Conservation (phyloP, 331 rosid species). For the Pyracantha coccinea region DNA sequence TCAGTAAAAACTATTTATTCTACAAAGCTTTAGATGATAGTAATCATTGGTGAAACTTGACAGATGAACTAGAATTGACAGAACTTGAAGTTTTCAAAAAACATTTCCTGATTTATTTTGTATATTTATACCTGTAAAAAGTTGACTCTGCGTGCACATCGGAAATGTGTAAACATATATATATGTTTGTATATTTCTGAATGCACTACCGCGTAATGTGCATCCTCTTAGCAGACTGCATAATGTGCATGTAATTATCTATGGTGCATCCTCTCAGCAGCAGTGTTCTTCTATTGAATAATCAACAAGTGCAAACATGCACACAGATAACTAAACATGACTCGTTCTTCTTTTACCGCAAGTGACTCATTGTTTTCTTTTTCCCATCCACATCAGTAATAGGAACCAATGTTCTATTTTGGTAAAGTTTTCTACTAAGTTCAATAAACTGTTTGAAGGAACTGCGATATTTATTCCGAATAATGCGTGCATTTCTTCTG, state of each 20-base stretch:
- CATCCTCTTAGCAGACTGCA: too few species aligned
- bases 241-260: neutral
- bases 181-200: neutral
- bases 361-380: neutral
- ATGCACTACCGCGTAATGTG: neutral
- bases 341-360: neutral
- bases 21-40: neutral
- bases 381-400: neutral
- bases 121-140: neutral
- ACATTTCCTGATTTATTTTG: neutral
- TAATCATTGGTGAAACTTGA: neutral
- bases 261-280: neutral
- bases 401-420: neutral
- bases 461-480: neutral
- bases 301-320: neutral
- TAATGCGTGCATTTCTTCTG: slow-evolving; percentile 6
- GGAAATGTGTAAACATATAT: neutral
- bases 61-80: neutral
- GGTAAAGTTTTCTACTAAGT: neutral
- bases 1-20: neutral
- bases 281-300: neutral
- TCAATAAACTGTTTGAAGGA: neutral
- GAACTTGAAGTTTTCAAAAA: neutral
- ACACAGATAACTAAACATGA: neutral
- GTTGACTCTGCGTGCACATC: neutral